Base-by-base conservation (phyloP, 352 stramenopile species). In the Thalassiosira hispida region DNA sequence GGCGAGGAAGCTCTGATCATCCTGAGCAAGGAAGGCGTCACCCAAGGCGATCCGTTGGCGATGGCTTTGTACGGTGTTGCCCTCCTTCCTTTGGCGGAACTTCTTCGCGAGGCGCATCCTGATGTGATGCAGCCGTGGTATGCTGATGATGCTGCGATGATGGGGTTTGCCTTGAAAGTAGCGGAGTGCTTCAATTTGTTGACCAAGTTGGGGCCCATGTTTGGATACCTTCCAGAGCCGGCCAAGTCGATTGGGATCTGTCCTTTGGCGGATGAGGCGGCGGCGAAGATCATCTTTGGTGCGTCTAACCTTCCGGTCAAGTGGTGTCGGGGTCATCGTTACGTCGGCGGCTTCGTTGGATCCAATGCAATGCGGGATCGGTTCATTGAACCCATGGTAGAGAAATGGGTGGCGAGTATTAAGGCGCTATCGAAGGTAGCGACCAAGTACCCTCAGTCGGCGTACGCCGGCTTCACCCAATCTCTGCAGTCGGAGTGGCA, bases 401-500 rank as follows among this genome's bases (percentile, higher is more conserved):
- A 59, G 6, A 20, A 67, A 38, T 78, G 75, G 75, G 60, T 20
- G 61, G 29, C 1, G 1, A 35, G 2, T 5, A 27, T 57, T 47
- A 74, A 2, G 25, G 57, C 7, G 61, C 60, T 9, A n/a, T 83
- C 1, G 62, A 83, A 31, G 16, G 14, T 3, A 42, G 6, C 27
- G 25, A 9, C 2, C 6, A 11, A 38, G 51, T 20, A 29, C 57
- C 14, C 60, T 9, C 2, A 9, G 59, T 40, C 75, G 4, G 75
- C 55, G 1, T 83, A 76, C 56, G 42, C 47, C 3, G 68, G 75
- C 5, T 46, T 83, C 0, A 47, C 33, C 0, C 35, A 55, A 23
- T 67, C 56, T 5, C 59, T 75, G 11, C 61, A 83, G 44, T 0
- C 29, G 0, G 55, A 83, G 38, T 83, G 75, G 68, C 62, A 70